Base-by-base conservation (phyloP, 495 filamentous ascomycete species). In the Neurospora tetrasperma region DNA sequence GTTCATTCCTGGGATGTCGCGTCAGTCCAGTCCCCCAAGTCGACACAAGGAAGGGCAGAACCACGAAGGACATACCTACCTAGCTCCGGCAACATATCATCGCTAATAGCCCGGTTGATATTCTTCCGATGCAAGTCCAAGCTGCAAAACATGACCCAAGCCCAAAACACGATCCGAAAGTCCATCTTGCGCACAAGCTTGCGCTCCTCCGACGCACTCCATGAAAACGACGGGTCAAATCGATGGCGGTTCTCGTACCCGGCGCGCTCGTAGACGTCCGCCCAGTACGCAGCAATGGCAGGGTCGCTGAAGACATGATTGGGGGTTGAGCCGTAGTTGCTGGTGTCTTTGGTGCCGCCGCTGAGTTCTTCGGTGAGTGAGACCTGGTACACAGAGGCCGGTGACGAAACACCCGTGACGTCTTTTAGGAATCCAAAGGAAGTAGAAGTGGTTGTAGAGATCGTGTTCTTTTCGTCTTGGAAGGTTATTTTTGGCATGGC, bases 191-290 rank as follows among this genome's bases (percentile, higher is more conserved):
- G 75, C 12, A 88, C 81, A 3, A 89, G 74, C 72, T 73, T 82
- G 73, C 78, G 80, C 79, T 89, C 87, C 71, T 85, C 84, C 54
- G 81, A 78, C 70, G 80, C 79, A 12, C 79, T 82, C 87, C 86
- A 89, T 46, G 75, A 79, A 70, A 82, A 82, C 5, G 75, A 73
- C 4, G 85, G 85, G 72, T 88, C 85, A 72, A 87, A 91, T 5
- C 86, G 83, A 80, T 91, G 88, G 1, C 84, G 82, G 77, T 87
- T 86, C 77, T 87, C 85, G 70, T 87, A 86, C n/a, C 75, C 41
- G 14, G 80, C 82, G 38, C 78, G 76, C 73, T 85, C 80, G 41
- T 76, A 80, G 14, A 78, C 62, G 2, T 46, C 69, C 6, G 74
- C 75, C 78, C 79, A 80, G 71, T 79, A 71, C 2, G 76, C 71